These are phyloP conservation scores for Fraxinus anomala DNA, from an alignment of 257 asterid species.

Conservation along the genomic window DNA sequence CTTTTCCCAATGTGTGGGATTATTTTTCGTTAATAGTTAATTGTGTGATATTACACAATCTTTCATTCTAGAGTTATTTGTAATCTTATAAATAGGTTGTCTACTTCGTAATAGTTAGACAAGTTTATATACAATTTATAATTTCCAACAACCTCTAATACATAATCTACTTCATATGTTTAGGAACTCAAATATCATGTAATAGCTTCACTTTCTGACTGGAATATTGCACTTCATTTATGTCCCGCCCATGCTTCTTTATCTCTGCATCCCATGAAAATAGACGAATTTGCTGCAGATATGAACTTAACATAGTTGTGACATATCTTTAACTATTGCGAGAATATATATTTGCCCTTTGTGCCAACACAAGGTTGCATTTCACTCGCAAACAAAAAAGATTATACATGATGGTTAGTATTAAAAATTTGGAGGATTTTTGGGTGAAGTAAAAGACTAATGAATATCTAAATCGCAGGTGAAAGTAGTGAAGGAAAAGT, in stretches of 20 bases:
- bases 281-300: conserved; percentile 13
- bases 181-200: neutral
- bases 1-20: no score
- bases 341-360: conserved; percentile 8
- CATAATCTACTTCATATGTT: neutral
- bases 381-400: conserved; percentile 2
- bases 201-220: conserved; percentile 5
- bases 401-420: conserved; percentile 14
- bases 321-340: conserved; percentile 12
- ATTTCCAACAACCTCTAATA: neutral
- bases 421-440: conserved; percentile 4
- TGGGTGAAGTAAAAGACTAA: conserved; percentile 2
- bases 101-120: no score
- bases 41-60: no score
- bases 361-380: conserved; percentile 16
- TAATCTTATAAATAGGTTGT: no score
- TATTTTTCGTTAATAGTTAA: no score
- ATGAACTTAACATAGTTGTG: conserved; percentile 11
- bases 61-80: no score
- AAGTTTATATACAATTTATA: no score
- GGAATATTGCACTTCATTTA: conserved; percentile 17
- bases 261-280: conserved; percentile 5
- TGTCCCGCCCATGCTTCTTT: neutral
- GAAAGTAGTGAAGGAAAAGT: conserved; percentile 2
- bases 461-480: neutral